Evolutionary conservation across 2,329 filamentous ascomycete genomes (phyloP).

Genomic region (Dothiorella sarmentorum): DNA sequence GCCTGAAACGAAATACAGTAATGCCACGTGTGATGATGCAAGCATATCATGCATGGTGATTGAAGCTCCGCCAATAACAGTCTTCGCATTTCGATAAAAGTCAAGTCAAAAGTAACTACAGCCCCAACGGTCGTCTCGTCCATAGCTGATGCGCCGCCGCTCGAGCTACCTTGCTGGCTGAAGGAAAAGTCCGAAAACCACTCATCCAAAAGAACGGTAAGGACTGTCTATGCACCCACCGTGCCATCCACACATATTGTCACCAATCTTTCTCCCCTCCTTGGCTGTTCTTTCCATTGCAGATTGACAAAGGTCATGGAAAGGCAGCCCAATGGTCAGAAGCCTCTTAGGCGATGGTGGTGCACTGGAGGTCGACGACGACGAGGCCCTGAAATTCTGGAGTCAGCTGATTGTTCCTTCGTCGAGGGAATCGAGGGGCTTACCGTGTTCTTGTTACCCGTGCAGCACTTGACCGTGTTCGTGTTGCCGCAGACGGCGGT

Average conservation of each 20-base stretch:
- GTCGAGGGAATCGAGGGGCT: not conserved
- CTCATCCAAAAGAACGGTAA: not conserved
- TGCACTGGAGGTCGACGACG: not conserved
- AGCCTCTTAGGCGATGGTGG: not conserved
- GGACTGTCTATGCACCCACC: not conserved
- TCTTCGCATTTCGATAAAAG: no score
- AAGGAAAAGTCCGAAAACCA: not conserved
- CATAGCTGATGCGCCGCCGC: not conserved
- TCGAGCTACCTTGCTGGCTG: not conserved
- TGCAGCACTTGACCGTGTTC: slow-evolving; percentile 21
- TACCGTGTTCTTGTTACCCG: slow-evolving; percentile 21
- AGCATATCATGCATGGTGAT: no score
- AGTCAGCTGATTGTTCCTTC: no score
- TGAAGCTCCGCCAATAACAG: no score
- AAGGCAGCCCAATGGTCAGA: no score
- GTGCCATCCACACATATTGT: not conserved
- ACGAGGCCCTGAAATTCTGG: not conserved
- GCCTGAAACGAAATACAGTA: no score
- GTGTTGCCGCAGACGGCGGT: not conserved
- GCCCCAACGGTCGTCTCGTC: not conserved
- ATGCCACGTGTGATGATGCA: no score
- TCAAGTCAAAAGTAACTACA: not conserved
- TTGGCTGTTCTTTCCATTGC: no score
- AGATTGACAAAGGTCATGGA: no score
- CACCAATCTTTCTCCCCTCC: not conserved